phyloP scores from a whole-genome alignment of 2,329 filamentous ascomycete genomes.

The Didymella exigua region DNA sequence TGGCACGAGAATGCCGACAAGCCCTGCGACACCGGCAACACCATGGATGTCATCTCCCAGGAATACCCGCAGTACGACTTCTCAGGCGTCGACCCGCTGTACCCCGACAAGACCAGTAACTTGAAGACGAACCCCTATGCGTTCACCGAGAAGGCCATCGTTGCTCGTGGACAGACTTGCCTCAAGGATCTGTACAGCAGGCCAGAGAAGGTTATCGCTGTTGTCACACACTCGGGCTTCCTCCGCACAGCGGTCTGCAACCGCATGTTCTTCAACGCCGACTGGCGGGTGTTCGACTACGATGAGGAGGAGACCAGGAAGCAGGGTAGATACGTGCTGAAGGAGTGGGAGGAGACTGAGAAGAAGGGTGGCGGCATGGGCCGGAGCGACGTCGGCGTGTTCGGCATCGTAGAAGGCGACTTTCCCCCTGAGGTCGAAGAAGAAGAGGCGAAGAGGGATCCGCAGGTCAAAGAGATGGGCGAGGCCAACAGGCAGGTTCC shows the following conservation, averaged over 20 bases:
- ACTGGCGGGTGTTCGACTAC: slow-evolving; percentile 69
- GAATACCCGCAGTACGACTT: slow-evolving; percentile 66
- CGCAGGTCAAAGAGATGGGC: slow-evolving; percentile 15
- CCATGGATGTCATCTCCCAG: slow-evolving; percentile 50
- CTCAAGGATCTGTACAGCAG: slow-evolving; percentile 59
- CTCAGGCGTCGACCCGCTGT: slow-evolving; percentile 61
- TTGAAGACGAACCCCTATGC: slow-evolving; percentile 54
- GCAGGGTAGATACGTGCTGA: slow-evolving; percentile 51
- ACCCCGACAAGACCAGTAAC: slow-evolving; percentile 65
- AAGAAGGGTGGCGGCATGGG: slow-evolving; percentile 58
- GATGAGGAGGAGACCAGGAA: slow-evolving; percentile 54
- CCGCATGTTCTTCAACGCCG: slow-evolving; percentile 60
- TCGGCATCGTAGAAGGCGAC: slow-evolving; percentile 31
- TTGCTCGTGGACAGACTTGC: slow-evolving; percentile 60
- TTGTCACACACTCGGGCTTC: slow-evolving; percentile 70
- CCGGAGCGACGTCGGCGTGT: slow-evolving; percentile 51
- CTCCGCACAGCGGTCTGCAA: slow-evolving; percentile 63
- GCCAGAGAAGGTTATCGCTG: slow-evolving; percentile 66
- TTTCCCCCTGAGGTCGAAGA: slow-evolving; percentile 35
- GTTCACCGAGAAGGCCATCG: slow-evolving; percentile 59
- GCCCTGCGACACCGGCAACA: slow-evolving; percentile 67
- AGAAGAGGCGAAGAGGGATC: slow-evolving; percentile 15
- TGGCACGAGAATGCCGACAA: slow-evolving; percentile 64
- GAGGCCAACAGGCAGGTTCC: slow-evolving; percentile 26
- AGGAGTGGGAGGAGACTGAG: slow-evolving; percentile 58